phyloP scores from a whole-genome alignment of 202 grass and related monocot genomes.

The Setaria viridis region DNA sequence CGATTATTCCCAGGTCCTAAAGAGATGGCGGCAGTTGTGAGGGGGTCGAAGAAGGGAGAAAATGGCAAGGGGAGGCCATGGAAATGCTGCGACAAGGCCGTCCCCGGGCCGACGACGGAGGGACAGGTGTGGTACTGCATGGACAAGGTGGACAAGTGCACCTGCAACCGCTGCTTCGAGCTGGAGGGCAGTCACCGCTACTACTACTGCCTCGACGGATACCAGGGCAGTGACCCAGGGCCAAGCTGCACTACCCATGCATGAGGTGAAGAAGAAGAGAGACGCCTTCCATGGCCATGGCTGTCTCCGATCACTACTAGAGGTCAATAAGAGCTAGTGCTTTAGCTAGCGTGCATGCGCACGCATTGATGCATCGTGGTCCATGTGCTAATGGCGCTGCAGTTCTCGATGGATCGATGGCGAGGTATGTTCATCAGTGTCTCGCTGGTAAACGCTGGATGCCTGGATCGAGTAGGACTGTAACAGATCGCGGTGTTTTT shows the following conservation, averaged over 20 bases:
- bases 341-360: no score
- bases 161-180: background rate
- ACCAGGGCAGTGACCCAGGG: background rate
- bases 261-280: background rate
- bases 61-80: background rate
- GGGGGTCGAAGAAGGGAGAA: background rate
- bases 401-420: no score
- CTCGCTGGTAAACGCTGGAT: no score
- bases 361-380: no score
- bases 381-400: no score
- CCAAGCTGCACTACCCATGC: background rate
- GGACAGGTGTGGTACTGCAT: slow-evolving; percentile 13
- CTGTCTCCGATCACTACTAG: no score
- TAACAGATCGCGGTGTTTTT: no score
- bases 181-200: background rate
- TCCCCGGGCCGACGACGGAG: background rate
- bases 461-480: no score
- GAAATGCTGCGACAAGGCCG: background rate
- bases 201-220: slow-evolving; percentile 29
- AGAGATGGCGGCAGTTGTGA: background rate
- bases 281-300: background rate
- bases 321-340: no score
- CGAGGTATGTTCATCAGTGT: no score
- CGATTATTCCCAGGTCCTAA: no score
- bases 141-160: slow-evolving; percentile 6